Percentiles rank a stretch among this genome's conserved stretches.
Conservation (phyloP, 176 grass and related monocot species). For the Oryza rufipogon region DNA sequence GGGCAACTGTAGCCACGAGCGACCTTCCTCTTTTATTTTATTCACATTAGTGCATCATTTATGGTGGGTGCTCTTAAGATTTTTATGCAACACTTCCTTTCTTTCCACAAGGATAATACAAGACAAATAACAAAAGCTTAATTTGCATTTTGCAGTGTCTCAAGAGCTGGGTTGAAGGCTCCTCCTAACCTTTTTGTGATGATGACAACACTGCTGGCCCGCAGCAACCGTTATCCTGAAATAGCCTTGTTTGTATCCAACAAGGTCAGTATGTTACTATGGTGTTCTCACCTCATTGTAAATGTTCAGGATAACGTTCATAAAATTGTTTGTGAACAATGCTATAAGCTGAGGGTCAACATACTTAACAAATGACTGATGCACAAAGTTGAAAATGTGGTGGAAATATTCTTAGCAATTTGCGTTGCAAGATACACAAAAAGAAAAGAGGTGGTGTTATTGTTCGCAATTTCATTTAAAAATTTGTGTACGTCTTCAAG, state of each 20-base stretch:
- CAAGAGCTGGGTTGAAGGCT: constrained; percentile 72
- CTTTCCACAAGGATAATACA: background rate
- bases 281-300: constrained; percentile 20
- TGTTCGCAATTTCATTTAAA: background rate
- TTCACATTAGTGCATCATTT: background rate
- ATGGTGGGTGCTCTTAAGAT: background rate
- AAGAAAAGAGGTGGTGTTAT: background rate
- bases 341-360: background rate
- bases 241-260: constrained; percentile 82
- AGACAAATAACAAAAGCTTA: constrained; percentile 15
- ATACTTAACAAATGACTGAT: background rate
- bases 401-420: background rate
- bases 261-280: constrained; percentile 59
- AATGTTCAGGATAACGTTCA: background rate
- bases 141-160: constrained; percentile 66
- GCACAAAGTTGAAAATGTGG: background rate
- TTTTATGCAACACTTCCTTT: background rate
- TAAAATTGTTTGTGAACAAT: background rate
- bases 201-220: constrained; percentile 64
- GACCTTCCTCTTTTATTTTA: background rate
- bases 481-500: background rate
- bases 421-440: background rate
- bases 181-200: constrained; percentile 76
- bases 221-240: constrained; percentile 64
- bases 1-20: background rate